phyloP scores from a whole-genome alignment of 2,329 filamentous ascomycete species.

The Colletotrichum sp. region DNA sequence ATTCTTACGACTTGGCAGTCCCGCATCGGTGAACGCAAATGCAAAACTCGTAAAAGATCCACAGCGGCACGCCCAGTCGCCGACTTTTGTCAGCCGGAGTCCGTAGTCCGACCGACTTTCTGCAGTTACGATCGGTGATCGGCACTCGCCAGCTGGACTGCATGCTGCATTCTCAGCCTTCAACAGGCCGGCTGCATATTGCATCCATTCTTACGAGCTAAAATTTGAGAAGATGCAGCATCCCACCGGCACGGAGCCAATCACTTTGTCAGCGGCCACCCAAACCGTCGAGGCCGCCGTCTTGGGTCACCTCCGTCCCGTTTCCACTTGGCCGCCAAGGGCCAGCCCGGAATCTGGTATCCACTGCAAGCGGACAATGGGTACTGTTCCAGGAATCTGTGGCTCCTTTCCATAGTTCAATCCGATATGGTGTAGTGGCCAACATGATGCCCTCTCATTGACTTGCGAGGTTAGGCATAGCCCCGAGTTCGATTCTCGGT shows the following conservation, averaged over 20 bases:
- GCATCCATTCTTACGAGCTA: background rate
- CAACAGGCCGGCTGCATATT: background rate
- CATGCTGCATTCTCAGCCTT: fast-evolving
- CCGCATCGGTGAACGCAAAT: background rate
- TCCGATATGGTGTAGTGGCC: constrained; percentile 22
- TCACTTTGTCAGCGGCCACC: background rate
- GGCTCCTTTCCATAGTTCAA: fast-evolving
- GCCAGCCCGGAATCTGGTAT: background rate
- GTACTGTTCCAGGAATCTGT: fast-evolving
- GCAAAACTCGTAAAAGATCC: background rate
- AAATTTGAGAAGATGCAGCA: background rate
- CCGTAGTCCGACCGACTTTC: background rate
- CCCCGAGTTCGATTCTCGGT: constrained; percentile 21
- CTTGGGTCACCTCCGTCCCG: background rate
- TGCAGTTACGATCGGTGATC: background rate
- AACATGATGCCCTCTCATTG: constrained; percentile 21
- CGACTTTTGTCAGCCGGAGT: background rate
- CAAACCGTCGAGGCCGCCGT: background rate
- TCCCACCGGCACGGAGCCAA: background rate
- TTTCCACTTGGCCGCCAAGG: background rate
- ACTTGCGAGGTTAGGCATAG: constrained; percentile 9
- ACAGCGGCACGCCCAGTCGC: background rate
- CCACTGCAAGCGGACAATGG: background rate
- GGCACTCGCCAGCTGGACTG: background rate
- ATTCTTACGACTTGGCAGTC: background rate